phyloP scores from a whole-genome alignment of 768 basidiomycete genomes.

The Artomyces pyxidatus region DNA sequence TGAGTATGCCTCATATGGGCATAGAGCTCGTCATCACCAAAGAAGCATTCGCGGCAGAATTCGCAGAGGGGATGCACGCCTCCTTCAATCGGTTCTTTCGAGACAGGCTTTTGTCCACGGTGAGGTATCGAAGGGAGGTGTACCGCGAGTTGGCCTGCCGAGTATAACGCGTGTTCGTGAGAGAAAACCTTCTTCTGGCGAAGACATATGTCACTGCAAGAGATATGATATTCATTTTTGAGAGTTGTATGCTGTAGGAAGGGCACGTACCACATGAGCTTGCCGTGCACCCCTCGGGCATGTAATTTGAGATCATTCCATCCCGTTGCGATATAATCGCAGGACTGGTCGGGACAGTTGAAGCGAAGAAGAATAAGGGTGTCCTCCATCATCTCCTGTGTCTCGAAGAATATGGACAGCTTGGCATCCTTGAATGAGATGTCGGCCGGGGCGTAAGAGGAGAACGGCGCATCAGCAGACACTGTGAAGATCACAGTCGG shows the following conservation, averaged over 20 bases:
- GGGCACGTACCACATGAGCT: conserved; percentile 69
- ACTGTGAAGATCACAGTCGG: conserved; percentile 65
- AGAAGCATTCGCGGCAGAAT: conserved; percentile 92
- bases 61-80: conserved; percentile 73
- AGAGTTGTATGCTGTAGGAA: not conserved
- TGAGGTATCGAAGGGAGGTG: conserved; percentile 72
- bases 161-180: conserved; percentile 88
- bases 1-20: conserved; percentile 88
- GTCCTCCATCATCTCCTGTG: conserved; percentile 91
- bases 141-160: conserved; percentile 47
- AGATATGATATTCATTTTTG: not conserved
- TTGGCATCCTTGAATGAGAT: conserved; percentile 64
- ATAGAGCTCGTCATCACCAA: conserved; percentile 89
- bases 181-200: conserved; percentile 89
- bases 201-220: conserved; percentile 73
- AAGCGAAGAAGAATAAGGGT: conserved; percentile 85
- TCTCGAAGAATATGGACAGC: conserved; percentile 80
- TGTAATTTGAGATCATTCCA: conserved; percentile 91
- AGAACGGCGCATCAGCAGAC: conserved; percentile 53
- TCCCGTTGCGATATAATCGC: conserved; percentile 75
- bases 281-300: conserved; percentile 63
- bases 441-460: conserved; percentile 44
- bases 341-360: conserved; percentile 85
- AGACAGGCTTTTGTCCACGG: conserved; percentile 28
- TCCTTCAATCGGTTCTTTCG: conserved; percentile 56